Base-by-base conservation (phyloP, 2,329 filamentous ascomycete species). In the Dryadomyces quercus-mongolicae region DNA sequence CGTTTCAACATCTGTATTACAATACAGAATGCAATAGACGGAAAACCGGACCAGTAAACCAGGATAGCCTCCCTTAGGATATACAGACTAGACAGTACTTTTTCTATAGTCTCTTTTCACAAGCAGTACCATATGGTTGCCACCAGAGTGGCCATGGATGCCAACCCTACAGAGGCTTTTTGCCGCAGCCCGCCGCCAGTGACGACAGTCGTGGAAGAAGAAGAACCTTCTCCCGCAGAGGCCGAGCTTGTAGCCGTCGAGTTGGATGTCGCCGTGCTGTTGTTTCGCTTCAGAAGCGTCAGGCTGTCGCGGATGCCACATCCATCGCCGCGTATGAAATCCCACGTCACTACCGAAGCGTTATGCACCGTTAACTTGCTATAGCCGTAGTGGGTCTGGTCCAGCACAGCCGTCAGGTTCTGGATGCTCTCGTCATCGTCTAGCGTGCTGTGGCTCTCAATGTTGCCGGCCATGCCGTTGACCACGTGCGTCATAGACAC, bases 371-470 rank as follows among this genome's bases (percentile, higher is more conserved):
- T 68, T 47, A 72, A 59, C 45, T 59, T 62, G 48, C 61, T 65
- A 66, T 67, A 71, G 22, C 68, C 66, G 55, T 69, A 72, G 44
- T 59, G 65, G 44, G 64, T 60, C 54, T 66, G 66, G 61, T 77
- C 71, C 22, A 77, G 65, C 0, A 71, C 63, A 18, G 67, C 67
- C 6, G 74, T 76, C 45, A 73, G 70, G 55, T 70, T 65, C n/a
- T 69, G 61, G 7, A 60, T 64, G 12, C 60, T 60, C 51, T 70
- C 62, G 45, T 57, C 54, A 13, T 62, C 61, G 52, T 63, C 63
- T 8, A 64, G 60, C 7, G 60, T 59, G 54, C 65, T 69, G 18
- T 56, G 60, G 18, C 54, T 56, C 55, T 63, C 64, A 25, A 46
- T 54, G 54, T 57, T 47, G 52, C 54, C 64, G 21, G 58, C 62